Base-by-base conservation (phyloP, 306 rosid species). In the Parietaria judaica region DNA sequence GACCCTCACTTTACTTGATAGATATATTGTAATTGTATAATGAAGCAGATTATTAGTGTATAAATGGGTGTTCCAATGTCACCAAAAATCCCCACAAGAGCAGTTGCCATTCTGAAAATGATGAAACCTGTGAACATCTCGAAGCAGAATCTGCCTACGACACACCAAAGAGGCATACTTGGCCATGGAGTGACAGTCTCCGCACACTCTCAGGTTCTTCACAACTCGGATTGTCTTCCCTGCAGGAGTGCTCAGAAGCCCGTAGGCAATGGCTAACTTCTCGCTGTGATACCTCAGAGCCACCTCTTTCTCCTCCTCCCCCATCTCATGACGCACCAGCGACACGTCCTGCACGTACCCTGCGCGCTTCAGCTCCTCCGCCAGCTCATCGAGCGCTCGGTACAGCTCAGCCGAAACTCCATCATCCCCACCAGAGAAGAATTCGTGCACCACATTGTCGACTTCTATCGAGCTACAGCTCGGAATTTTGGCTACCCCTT, bases 31-130 rank as follows among this genome's bases (percentile, higher is more conserved):
- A n/a, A n/a, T n/a, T n/a, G n/a, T n/a, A n/a, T n/a, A n/a, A n/a
- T n/a, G n/a, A n/a, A n/a, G n/a, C n/a, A n/a, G n/a, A n/a, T n/a
- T n/a, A n/a, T n/a, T n/a, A n/a, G n/a, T n/a, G 31, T 23, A 23
- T 23, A 23, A 23, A 23, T 23, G 31, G 31, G 31, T 23, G 31
- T 23, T 1, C 31, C 31, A 23, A 23, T 23, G 31, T 82, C 83
- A 87, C 97, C 97, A 87, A 72, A 77, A 87, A 70, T 87, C 96
- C 35, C 89, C 83, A 79, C 96, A 90, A 41, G 97, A 90, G 79
- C 94, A 90, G 56, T 78, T 63, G 60, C 96, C 97, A 50, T 85
- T 81, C 58, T 72, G 77, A 71, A 90, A 90, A 68, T 79, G 85
- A 77, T 90, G 97, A 72, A 84, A 90, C 44, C 94, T 76, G 54